Evolutionary conservation across 768 basidiomycete genomes (phyloP).

Genomic region (Russula ochroleuca): DNA sequence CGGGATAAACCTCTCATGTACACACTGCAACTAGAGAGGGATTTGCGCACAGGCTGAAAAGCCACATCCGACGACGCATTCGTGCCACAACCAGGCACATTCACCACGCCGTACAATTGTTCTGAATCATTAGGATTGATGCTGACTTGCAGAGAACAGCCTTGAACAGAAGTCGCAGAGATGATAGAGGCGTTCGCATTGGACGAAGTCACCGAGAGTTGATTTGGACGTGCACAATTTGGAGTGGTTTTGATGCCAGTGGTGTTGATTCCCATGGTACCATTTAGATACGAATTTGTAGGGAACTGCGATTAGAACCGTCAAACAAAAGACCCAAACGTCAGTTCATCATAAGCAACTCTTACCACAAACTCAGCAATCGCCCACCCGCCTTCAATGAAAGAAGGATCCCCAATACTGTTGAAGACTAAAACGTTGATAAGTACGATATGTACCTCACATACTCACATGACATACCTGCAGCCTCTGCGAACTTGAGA

Average conservation of each 20-base stretch:
- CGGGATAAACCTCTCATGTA: background rate
- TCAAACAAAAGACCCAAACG: background rate
- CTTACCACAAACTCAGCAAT: constrained; percentile 49
- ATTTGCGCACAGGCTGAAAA: constrained; percentile 39
- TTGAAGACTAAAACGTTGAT: constrained; percentile 45
- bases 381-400: constrained; percentile 50
- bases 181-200: constrained; percentile 37
- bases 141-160: constrained; percentile 40
- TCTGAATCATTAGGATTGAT: constrained; percentile 40
- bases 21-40: background rate
- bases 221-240: constrained; percentile 45
- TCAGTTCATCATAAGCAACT: background rate
- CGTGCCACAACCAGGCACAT: constrained; percentile 35
- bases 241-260: constrained; percentile 44
- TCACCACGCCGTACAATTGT: constrained; percentile 49
- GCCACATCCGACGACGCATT: constrained; percentile 33
- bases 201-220: constrained; percentile 28
- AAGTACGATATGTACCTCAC: constrained; percentile 30
- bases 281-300: constrained; percentile 44
- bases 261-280: constrained; percentile 49
- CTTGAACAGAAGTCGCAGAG: constrained; percentile 43
- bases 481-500: constrained; percentile 22
- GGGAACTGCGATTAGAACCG: constrained; percentile 39
- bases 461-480: constrained; percentile 16
- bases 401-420: constrained; percentile 53